Evolutionary conservation across 139 green algal genomes (phyloP).

Genomic region (Astrephomene gubernaculifera): DNA sequence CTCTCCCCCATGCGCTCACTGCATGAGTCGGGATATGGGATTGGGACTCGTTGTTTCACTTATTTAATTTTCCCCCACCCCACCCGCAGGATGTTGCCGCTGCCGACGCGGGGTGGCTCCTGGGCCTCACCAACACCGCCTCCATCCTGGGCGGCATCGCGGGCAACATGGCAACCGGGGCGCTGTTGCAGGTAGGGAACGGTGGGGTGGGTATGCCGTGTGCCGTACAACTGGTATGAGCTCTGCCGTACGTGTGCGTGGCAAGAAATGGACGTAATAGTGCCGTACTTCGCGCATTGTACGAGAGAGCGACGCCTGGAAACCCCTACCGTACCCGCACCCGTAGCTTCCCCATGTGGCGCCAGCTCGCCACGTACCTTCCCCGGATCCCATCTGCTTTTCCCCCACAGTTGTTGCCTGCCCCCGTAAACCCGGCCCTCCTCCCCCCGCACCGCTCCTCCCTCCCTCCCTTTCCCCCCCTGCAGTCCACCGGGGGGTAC

Average conservation of each 20-base stretch:
- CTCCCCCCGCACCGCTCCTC: too few relatives aligned
- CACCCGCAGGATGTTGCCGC: constrained; percentile 56
- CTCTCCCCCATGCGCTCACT: too few relatives aligned
- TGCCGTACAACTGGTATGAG: neutral
- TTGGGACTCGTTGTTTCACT: too few relatives aligned
- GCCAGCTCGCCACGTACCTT: neutral
- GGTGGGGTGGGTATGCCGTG: neutral
- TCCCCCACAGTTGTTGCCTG: neutral
- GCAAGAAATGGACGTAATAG: neutral
- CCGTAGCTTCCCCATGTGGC: neutral
- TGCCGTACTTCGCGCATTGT: neutral
- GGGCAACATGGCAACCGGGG: constrained; percentile 74
- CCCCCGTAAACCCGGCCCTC: neutral
- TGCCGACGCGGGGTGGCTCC: constrained; percentile 63
- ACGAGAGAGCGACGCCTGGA: neutral
- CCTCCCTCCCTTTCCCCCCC: neutral
- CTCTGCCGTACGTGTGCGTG: neutral
- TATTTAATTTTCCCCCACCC: too few relatives aligned
- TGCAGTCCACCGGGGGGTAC: constrained; percentile 50
- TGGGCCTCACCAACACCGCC: constrained; percentile 82
- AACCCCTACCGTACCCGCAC: neutral
- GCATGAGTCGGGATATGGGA: too few relatives aligned
- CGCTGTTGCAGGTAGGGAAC: constrained; percentile 40
- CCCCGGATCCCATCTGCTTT: neutral
- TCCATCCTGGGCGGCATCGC: constrained; percentile 70